Evolutionary conservation across 2,329 filamentous ascomycete genomes (phyloP).

Genomic region (Pseudofabraea citricarpa): DNA sequence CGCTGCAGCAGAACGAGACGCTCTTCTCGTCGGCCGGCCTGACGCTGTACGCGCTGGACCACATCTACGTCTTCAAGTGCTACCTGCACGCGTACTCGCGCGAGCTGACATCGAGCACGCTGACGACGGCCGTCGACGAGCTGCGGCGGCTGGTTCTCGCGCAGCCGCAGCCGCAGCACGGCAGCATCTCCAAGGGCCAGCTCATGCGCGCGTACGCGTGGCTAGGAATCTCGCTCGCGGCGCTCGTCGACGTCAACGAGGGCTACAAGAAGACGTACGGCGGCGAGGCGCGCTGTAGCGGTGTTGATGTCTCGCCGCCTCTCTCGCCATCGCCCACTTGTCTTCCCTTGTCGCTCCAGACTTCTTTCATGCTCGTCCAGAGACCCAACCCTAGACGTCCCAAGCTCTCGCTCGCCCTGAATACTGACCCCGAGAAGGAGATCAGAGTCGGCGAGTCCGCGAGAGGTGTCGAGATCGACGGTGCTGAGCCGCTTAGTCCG

Average conservation of each 20-base stretch:
- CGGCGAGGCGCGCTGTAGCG: constrained; percentile 39
- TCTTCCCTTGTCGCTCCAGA: constrained; percentile 11
- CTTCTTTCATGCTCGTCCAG: constrained; percentile 7
- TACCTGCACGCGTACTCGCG: constrained; percentile 53
- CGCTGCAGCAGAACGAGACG: constrained; percentile 54
- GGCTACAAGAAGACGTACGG: constrained; percentile 55
- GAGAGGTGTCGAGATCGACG: constrained; percentile 14
- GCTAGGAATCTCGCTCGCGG: constrained; percentile 45
- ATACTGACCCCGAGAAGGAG: not conserved
- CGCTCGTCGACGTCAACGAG: constrained; percentile 48
- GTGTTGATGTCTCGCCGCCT: constrained; percentile 36
- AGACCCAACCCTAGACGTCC: not conserved
- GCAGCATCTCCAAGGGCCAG: constrained; percentile 45
- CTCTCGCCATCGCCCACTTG: too few species aligned
- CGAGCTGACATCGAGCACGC: constrained; percentile 28
- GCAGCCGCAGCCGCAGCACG: too few species aligned
- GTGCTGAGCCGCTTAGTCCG: constrained; percentile 7
- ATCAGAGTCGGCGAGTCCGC: constrained; percentile 18
- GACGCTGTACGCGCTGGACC: constrained; percentile 54
- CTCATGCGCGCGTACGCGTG: constrained; percentile 53
- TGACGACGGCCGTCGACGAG: constrained; percentile 60
- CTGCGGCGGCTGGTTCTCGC: constrained; percentile 54
- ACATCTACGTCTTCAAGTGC: constrained; percentile 60
- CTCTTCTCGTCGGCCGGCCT: constrained; percentile 57
- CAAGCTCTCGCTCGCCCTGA: constrained; percentile 25